Evolutionary conservation across 345 rosid genomes (phyloP), one percentile per base, ranked within the genome.

Genomic region (Gossypium ekmanianum): DNA sequence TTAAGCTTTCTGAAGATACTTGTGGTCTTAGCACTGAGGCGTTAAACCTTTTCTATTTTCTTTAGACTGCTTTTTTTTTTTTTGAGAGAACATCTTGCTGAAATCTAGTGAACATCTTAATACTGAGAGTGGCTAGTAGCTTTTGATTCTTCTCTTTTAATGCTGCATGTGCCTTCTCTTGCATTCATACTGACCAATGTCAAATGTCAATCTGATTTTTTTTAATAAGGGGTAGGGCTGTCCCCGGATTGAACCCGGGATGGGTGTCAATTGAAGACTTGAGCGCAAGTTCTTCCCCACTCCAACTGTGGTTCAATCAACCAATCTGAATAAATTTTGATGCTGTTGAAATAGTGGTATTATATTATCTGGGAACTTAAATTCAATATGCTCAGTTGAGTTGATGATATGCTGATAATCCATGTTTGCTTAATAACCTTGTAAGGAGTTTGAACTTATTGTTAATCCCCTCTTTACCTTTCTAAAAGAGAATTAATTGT

Each of bases 141-240:
- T 45, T 67, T 67, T 45, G 11, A 20, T 66, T 66, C 29, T 20
- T 66, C 70, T 43, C 27, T 65, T 65, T 65, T 11, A 66, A 18
- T 44, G 70, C 22, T 68, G 12, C 1, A 26, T 14, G 43, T 47
- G 41, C 16, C 43, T 47, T 68, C 26, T 68, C 43, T 68, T 68
- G 57, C 43, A 24, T 68, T 48, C 43, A 48, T 48, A 13, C 56
- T 47, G 7, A 6, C 13, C 20, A 68, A 45, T 65, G 61, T 18
- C 24, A 2, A 8, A 17, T 54, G 22, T n/a, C 11, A 54, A 54
- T 54, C 11, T 54, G 22, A n/a, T 17, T 17, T 2, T 7, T 54
- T 54, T n/a, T 54, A 54, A 54, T 54, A 17, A 34, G 41, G 41
- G 41, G 41, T 34, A 34, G 41, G 41, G 7, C 41, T 34, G 41